phyloP scores from a whole-genome alignment of 192 early-diverging fungal genomes.

The Podila epigama region DNA sequence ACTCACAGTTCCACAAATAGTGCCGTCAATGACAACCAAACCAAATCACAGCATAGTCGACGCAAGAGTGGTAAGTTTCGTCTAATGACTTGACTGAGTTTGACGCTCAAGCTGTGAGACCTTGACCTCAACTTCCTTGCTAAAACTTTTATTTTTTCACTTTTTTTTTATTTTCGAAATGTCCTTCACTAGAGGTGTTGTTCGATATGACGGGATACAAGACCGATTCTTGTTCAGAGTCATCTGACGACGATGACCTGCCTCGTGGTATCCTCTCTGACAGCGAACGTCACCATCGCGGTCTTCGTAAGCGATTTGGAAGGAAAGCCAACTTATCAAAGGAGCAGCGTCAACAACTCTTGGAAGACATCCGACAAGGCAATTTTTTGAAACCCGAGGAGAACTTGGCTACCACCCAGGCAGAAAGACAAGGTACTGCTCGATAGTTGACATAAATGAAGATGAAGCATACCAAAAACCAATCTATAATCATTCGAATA shows the following conservation, averaged over 20 bases:
- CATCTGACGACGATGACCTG: slow-evolving; percentile 38
- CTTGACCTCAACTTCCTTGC: too few species aligned
- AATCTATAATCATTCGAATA: not conserved
- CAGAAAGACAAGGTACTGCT: slow-evolving; percentile 23
- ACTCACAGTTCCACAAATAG: not conserved
- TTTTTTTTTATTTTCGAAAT: not conserved
- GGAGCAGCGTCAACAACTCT: slow-evolving; percentile 38
- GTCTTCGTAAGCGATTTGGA: slow-evolving; percentile 26
- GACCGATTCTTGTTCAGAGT: slow-evolving; percentile 42
- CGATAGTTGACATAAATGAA: not conserved
- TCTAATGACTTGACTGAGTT: too few species aligned
- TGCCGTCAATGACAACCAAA: not conserved
- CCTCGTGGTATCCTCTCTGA: slow-evolving; percentile 44
- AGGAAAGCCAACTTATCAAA: slow-evolving; percentile 16
- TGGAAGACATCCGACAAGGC: slow-evolving; percentile 43
- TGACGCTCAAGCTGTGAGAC: too few species aligned
- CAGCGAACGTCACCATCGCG: slow-evolving; percentile 34
- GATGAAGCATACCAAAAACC: not conserved
- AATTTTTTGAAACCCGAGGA: slow-evolving; percentile 29
- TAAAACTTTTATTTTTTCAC: not conserved
- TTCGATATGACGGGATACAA: slow-evolving; percentile 63
- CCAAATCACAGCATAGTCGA: too few species aligned
- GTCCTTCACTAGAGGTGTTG: slow-evolving; percentile 27
- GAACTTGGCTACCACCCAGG: slow-evolving; percentile 7
- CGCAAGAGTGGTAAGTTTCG: slow-evolving; percentile 33